Percentiles rank a stretch among this genome's conserved stretches.
phyloP scores from a whole-genome alignment of 169 alveolate genomes.

The Blepharisma undulans region DNA sequence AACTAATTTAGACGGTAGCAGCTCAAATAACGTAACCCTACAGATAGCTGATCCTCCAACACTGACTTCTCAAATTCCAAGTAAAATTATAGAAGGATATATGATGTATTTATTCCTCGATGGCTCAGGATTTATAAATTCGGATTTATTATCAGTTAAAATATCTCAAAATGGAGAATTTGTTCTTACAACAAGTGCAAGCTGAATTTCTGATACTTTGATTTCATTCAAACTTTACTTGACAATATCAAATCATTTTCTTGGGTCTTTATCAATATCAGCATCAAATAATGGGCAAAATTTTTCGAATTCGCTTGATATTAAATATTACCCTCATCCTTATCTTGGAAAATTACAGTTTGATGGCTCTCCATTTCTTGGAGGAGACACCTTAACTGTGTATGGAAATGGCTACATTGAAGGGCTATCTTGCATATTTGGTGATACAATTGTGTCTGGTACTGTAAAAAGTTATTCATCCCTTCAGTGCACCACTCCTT shows the following conservation, averaged over 20 bases:
- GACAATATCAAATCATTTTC: not conserved
- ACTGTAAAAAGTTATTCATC: not conserved
- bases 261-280: not conserved
- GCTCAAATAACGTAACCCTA: not conserved
- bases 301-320: not conserved
- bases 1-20: not conserved
- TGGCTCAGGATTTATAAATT: not conserved
- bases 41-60: not conserved
- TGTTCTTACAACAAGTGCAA: not conserved
- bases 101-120: not conserved
- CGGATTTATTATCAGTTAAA: not conserved
- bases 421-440: slow-evolving; percentile 1
- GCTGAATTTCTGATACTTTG: not conserved
- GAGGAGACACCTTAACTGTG: slow-evolving; percentile 7
- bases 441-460: not conserved
- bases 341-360: not conserved
- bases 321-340: not conserved
- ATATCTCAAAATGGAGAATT: not conserved
- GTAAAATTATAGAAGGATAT: not conserved
- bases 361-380: not conserved
- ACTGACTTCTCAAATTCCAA: not conserved
- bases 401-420: slow-evolving; percentile 26
- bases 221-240: not conserved
- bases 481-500: not conserved
- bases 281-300: slow-evolving; percentile 30